Evolutionary conservation across 2,329 filamentous ascomycete species (phyloP).

Genomic region (Neonectria punicea): DNA sequence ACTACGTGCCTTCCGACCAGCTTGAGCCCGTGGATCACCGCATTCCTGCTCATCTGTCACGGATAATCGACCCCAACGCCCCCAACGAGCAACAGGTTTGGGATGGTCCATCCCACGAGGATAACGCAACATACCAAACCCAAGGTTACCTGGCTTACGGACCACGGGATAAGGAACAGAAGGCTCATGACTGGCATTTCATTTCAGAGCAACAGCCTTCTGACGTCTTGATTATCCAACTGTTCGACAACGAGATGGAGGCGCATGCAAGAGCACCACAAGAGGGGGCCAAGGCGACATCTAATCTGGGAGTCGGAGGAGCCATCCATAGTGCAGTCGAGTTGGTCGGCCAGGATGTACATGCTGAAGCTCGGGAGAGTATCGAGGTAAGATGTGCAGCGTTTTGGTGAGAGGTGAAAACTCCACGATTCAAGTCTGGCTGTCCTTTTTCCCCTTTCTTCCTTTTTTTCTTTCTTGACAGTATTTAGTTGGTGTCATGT

Average conservation of each 20-base stretch:
- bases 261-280: slow-evolving; percentile 18
- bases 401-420: slow-evolving; percentile 9
- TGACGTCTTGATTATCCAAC: slow-evolving; percentile 11
- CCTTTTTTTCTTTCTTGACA: no score
- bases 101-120: background rate
- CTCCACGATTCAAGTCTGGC: background rate
- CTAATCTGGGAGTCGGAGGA: slow-evolving; percentile 7
- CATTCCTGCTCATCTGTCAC: slow-evolving; percentile 6
- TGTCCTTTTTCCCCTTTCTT: background rate
- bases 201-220: slow-evolving; percentile 10
- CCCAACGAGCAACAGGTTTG: background rate
- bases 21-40: slow-evolving; percentile 2
- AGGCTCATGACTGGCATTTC: slow-evolving; percentile 9
- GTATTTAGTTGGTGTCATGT: no score
- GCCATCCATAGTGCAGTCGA: slow-evolving; percentile 19
- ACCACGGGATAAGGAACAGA: slow-evolving; percentile 4
- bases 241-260: slow-evolving; percentile 24
- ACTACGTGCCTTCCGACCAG: slow-evolving; percentile 15
- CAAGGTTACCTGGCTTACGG: slow-evolving; percentile 4
- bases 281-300: background rate
- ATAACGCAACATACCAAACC: background rate
- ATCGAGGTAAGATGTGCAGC: slow-evolving; percentile 23
- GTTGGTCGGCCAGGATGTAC: slow-evolving; percentile 12
- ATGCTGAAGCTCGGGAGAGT: slow-evolving; percentile 16
- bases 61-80: slow-evolving; percentile 9